Base-by-base conservation (phyloP, 805 yeast genomes). In the Candida rishiriensis region DNA sequence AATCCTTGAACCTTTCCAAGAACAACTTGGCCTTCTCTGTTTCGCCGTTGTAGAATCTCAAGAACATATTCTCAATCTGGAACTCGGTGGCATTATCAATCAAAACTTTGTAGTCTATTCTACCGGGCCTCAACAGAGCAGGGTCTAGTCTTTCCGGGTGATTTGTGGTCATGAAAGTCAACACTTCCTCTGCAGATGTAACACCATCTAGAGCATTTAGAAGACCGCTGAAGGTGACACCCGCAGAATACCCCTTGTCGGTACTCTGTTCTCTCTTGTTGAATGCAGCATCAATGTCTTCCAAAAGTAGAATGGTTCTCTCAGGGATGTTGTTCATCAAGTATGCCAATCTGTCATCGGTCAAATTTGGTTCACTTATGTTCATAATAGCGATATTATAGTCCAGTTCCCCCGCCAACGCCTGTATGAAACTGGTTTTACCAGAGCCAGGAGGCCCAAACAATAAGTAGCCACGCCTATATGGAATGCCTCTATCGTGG, bases 401-500 rank as follows among this genome's bases (percentile, higher is more conserved):
- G 65, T 93, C 97, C 56, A 93, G 71, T 51, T 89, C 95, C 33
- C 98, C 99, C 0, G 99, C 99, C 41, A 93, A 69, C 0, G 99
- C 97, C 63, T 91, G 98, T 43, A 93, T 91, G 52, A 88, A 88
- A 57, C 96, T 85, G 2, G 98, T 89, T 61, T 93, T 93, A 46
- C 99, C 99, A 52, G 91, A 81, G 1, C 99, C 99, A 2, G 99
- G 99, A 0, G 99, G 99, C 0, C 99, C 99, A 64, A 87, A 91
- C 28, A 93, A 69, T 40, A 93, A 70, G 58, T 93, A 93, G 0
- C 99, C 99, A 55, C 99, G 74, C 63, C 99, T 76, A 61, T 93
- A 93, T 0, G 99, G 99, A 41, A 93, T 93, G n/a, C 99, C 99
- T 48, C 99, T 72, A 47, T 88, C 87, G 50, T 86, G 85, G 63